A percentile compares a stretch with the other conserved stretches of the same genome.
Conservation (phyloP, 2,329 filamentous ascomycete genomes). For the Tolypocladium nubicola region DNA sequence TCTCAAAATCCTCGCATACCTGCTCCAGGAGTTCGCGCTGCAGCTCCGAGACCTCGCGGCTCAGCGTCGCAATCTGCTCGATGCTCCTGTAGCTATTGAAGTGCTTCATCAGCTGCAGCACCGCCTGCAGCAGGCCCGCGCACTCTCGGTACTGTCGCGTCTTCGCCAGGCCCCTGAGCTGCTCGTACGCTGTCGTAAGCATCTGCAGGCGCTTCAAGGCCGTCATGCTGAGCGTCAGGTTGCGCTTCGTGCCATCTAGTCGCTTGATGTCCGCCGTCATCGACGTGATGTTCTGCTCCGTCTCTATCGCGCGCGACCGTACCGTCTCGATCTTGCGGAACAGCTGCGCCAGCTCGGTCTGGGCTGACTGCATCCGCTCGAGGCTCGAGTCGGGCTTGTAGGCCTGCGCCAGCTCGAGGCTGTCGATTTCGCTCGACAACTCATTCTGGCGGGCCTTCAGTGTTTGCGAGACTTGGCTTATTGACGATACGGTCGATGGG, state of each 20-base stretch:
- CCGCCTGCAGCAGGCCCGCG: constrained; percentile 84
- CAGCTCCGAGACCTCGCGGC: constrained; percentile 84
- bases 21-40: constrained; percentile 91
- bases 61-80: constrained; percentile 91
- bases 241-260: constrained; percentile 90
- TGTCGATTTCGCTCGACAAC: constrained; percentile 66
- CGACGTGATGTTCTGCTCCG: constrained; percentile 89
- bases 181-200: constrained; percentile 98
- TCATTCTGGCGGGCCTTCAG: constrained; percentile 71
- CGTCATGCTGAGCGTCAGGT: constrained; percentile 95
- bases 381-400: constrained; percentile 81
- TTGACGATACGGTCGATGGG: constrained; percentile 70
- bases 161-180: constrained; percentile 73
- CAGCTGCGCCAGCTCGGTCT: constrained; percentile 77
- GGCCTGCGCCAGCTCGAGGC: constrained; percentile 66
- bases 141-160: constrained; percentile 91
- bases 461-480: constrained; percentile 61
- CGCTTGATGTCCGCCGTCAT: constrained; percentile 99
- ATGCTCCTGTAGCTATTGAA: constrained; percentile 98
- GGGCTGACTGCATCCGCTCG: constrained; percentile 81
- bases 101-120: constrained; percentile 94
- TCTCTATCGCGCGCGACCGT: constrained; percentile 77
- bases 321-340: constrained; percentile 95
- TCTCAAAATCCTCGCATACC: constrained; percentile 97
- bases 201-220: constrained; percentile 95